Percentiles rank a stretch among this genome's conserved stretches.
These are phyloP conservation scores for Plantago major DNA, from an alignment of 257 asterid species.

Conservation along the genomic window DNA sequence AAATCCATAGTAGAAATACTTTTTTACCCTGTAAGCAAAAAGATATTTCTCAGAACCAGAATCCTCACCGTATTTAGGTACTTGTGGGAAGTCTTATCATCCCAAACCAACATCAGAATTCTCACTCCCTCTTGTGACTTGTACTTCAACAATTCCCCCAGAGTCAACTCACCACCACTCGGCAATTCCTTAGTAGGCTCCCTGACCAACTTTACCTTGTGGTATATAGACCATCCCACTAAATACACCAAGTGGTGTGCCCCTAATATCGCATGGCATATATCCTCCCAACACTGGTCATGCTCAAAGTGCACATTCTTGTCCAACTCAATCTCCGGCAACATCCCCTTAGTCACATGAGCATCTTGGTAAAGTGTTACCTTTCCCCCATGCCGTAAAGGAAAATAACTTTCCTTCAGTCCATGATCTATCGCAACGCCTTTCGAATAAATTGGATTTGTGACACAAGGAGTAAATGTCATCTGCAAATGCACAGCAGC, in stretches of 20 bases:
- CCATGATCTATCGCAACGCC: constrained; percentile 34
- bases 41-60: constrained; percentile 2
- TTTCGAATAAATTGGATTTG: constrained; percentile 21
- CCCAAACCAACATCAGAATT: constrained; percentile 55
- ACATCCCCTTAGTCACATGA: constrained; percentile 35
- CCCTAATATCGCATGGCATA: constrained; percentile 45
- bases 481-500: constrained; percentile 33
- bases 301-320: constrained; percentile 32
- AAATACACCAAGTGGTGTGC: constrained; percentile 52
- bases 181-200: constrained; percentile 46
- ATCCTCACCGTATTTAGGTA: constrained; percentile 39
- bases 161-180: constrained; percentile 34
- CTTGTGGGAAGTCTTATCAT: constrained; percentile 58
- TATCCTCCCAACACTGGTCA: constrained; percentile 55
- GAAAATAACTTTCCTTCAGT: constrained; percentile 43
- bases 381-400: constrained; percentile 43
- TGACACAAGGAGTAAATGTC: constrained; percentile 26
- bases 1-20: not conserved
- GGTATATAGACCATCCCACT: constrained; percentile 58
- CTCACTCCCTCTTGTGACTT: constrained; percentile 65
- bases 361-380: constrained; percentile 61
- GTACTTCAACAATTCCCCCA: constrained; percentile 51
- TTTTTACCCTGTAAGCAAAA: not conserved
- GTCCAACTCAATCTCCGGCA: constrained; percentile 41
- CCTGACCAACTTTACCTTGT: constrained; percentile 46